These are phyloP conservation scores for Umbellularia californica DNA, from an alignment of 164 flowering plant genomes.

Conservation along the genomic window DNA sequence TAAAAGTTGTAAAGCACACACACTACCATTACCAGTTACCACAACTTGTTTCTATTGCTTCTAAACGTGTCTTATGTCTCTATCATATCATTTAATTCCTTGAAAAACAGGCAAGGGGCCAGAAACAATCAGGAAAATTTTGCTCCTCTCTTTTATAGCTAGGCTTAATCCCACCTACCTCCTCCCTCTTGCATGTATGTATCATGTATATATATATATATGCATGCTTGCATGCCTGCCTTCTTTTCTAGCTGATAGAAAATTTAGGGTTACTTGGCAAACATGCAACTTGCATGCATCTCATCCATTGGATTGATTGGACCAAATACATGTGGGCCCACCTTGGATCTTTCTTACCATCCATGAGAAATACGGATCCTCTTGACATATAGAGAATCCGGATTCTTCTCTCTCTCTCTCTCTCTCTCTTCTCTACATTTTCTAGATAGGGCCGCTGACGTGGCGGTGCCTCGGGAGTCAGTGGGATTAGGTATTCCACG, in stretches of 20 bases:
- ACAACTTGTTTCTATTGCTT: neutral
- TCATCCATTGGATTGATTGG: neutral
- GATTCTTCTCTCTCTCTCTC: neutral
- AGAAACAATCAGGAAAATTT: neutral
- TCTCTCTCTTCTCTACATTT: slow-evolving; percentile 7
- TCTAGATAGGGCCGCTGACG: slow-evolving; percentile 8
- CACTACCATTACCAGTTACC: too few relatives aligned
- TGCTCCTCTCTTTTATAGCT: neutral
- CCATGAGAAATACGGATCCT: too few relatives aligned
- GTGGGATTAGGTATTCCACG: slow-evolving; percentile 27
- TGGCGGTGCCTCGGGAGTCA: slow-evolving; percentile 12
- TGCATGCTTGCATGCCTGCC: too few relatives aligned
- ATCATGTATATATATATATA: too few relatives aligned
- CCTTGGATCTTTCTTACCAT: neutral
- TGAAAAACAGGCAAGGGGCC: neutral
- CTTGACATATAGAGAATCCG: too few relatives aligned
- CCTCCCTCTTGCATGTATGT: too few relatives aligned
- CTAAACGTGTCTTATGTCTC: neutral
- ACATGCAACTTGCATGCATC: too few relatives aligned
- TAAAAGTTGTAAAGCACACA: too few relatives aligned
- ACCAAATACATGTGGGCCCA: neutral
- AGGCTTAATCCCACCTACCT: neutral
- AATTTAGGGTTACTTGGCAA: too few relatives aligned
- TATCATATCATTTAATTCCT: neutral
- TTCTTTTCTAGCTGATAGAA: too few relatives aligned